Conservation (phyloP, 2,329 filamentous ascomycete genomes). For the Monilinia fructicola region DNA sequence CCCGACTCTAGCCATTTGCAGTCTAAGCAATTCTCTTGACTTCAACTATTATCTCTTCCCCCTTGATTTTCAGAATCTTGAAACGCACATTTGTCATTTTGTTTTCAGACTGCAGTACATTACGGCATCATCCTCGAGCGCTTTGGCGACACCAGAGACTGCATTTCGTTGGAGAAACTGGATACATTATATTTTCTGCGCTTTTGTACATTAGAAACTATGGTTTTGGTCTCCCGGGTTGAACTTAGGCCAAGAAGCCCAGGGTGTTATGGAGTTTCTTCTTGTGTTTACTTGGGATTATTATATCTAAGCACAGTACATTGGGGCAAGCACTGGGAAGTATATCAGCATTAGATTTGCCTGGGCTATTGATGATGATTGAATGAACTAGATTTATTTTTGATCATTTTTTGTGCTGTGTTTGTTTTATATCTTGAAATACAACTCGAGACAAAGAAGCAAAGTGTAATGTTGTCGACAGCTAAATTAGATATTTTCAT, state of each 20-base stretch:
- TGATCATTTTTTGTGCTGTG: background rate
- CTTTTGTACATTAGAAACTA: slow-evolving; percentile 22
- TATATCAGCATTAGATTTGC: slow-evolving; percentile 12
- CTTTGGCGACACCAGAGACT: slow-evolving; percentile 15
- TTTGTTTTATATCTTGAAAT: background rate
- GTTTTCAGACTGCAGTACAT: background rate
- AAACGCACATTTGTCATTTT: background rate
- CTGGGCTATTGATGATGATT: slow-evolving; percentile 20
- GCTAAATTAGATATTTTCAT: background rate
- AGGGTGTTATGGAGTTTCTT: slow-evolving; percentile 19
- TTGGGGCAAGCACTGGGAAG: slow-evolving; percentile 20
- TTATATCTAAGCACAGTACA: slow-evolving; percentile 16
- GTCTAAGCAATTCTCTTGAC: background rate
- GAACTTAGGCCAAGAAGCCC: slow-evolving; percentile 9
- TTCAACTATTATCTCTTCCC: background rate
- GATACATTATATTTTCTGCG: slow-evolving; percentile 23
- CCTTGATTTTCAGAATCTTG: background rate
- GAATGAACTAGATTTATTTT: slow-evolving; percentile 18
- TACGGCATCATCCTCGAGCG: slow-evolving; percentile 5
- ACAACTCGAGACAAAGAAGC: background rate
- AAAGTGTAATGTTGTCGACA: background rate
- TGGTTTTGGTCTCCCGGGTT: slow-evolving; percentile 21
- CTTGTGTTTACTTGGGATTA: slow-evolving; percentile 12
- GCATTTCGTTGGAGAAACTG: slow-evolving; percentile 24
- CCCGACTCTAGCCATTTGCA: background rate